A percentile compares a stretch with the other conserved stretches of the same genome.
Evolutionary conservation across 202 grass and related monocot genomes (phyloP).

Genomic region (Eragrostis tef): DNA sequence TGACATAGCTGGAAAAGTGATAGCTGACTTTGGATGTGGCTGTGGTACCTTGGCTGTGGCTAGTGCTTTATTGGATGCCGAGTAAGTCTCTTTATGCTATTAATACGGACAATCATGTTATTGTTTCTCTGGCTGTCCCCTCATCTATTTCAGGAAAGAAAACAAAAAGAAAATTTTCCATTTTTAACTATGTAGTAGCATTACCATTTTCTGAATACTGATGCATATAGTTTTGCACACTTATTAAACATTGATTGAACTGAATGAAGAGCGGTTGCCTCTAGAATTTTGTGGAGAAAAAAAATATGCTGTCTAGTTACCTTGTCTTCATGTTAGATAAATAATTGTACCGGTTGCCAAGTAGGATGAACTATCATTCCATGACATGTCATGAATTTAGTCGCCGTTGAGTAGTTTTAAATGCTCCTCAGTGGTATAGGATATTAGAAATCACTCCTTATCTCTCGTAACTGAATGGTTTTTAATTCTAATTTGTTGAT

Average conservation of each 20-base stretch:
- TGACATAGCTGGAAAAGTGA: slow-evolving; percentile 82
- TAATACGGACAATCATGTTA: background rate
- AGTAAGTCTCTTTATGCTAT: slow-evolving; percentile 60
- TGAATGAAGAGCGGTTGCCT: background rate
- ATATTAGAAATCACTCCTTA: background rate
- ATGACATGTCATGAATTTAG: background rate
- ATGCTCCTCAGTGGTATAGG: background rate
- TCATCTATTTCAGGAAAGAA: background rate
- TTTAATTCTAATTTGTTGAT: slow-evolving; percentile 1
- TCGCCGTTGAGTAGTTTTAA: background rate
- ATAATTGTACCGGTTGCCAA: background rate
- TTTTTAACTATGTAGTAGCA: background rate
- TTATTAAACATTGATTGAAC: background rate
- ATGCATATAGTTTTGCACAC: background rate
- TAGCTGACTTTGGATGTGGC: slow-evolving; percentile 96
- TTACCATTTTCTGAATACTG: background rate
- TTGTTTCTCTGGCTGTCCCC: background rate
- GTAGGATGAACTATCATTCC: slow-evolving; percentile 13
- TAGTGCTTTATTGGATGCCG: slow-evolving; percentile 79
- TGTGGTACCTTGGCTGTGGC: slow-evolving; percentile 79
- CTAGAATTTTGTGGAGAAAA: slow-evolving; percentile 9
- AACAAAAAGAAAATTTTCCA: background rate
- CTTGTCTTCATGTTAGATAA: background rate
- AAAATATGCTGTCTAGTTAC: slow-evolving; percentile 16
- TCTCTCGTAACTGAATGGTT: background rate